Base-by-base conservation (phyloP, 306 rosid species). In the Rubus parviflorus region DNA sequence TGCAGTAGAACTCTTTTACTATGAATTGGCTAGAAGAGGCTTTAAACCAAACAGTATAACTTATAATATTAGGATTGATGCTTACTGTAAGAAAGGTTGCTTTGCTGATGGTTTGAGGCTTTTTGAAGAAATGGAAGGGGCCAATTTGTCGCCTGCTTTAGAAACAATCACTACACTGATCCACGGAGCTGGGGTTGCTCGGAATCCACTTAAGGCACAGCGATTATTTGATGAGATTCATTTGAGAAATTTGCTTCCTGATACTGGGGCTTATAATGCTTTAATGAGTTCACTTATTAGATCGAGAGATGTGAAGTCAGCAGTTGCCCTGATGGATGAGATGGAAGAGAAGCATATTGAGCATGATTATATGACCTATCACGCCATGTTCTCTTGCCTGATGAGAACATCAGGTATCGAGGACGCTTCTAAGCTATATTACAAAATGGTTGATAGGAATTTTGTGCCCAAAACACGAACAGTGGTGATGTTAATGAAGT, bases 121-220 rank as follows among this genome's bases (percentile, higher is more conserved):
- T 76, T 53, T 90, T 13, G 90, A 89, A 73, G 97, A 89, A 80
- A 92, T 95, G 98, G 97, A 92, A 69, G 58, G 69, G 53, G 73
- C 62, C 41, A 82, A 81, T 11, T 73, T 84, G 53, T 58, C 54
- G 25, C 90, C 96, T 17, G 77, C 92, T 0, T 35, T 92, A 56
- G 92, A 89, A 79, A 89, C 88, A 12, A 85, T 95, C 37, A 95
- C 98, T 45, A 95, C 98, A 30, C 75, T 95, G 84, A 92, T 95
- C 78, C 98, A 95, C 71, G 98, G 97, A 68, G 97, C 97, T 15
- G 98, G 98, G 71, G 30, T 95, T 76, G 92, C 79, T 66, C 86
- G 83, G 65, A 90, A 95, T 75, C 54, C 47, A 47, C 75, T 80
- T 8, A 92, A 85, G 86, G 97, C 97, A 5, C 58, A 78, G 58